Percentiles rank a stretch among this genome's conserved stretches.
Evolutionary conservation across 257 asterid genomes (phyloP).

Genomic region (Eustoma russellianum): DNA sequence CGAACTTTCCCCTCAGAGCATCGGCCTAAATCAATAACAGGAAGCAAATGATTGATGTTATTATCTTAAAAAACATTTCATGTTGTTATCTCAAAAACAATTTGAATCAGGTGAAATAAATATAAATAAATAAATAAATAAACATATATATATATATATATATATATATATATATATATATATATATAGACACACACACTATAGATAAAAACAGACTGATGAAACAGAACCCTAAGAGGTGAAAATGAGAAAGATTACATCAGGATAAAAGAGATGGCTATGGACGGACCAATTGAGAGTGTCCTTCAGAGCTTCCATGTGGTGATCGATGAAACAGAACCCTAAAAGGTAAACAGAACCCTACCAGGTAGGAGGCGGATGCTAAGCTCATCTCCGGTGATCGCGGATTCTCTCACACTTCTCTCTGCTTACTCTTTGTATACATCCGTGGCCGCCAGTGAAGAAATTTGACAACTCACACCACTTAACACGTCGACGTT

Average conservation of each 20-base stretch:
- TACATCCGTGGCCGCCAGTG: not conserved
- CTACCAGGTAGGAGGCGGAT: conserved; percentile 60
- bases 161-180: too few relatives aligned
- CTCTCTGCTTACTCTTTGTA: conserved; percentile 1
- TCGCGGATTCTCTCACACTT: not conserved
- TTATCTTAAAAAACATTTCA: too few relatives aligned
- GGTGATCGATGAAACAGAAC: conserved; percentile 84
- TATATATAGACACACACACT: not conserved
- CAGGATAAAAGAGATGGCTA: conserved; percentile 93
- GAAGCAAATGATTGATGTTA: not conserved
- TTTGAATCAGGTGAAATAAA: too few relatives aligned
- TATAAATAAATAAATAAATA: too few relatives aligned
- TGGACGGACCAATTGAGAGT: conserved; percentile 99
- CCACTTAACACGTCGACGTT: conserved; percentile 9
- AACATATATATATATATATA: too few relatives aligned
- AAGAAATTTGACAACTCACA: not conserved
- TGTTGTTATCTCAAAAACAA: too few relatives aligned
- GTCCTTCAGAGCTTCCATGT: conserved; percentile 94
- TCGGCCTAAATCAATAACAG: conserved; percentile 49
- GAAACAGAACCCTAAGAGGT: conserved; percentile 26
- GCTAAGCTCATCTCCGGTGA: conserved; percentile 47
- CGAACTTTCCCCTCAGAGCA: conserved; percentile 71
- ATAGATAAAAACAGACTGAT: conserved; percentile 19
- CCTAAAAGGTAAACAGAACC: conserved; percentile 86
- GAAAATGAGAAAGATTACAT: conserved; percentile 33